A percentile compares a stretch with the other conserved stretches of the same genome.
These are phyloP conservation scores for Leccinum barrowsii DNA, from an alignment of 768 basidiomycete genomes.

Conservation along the genomic window DNA sequence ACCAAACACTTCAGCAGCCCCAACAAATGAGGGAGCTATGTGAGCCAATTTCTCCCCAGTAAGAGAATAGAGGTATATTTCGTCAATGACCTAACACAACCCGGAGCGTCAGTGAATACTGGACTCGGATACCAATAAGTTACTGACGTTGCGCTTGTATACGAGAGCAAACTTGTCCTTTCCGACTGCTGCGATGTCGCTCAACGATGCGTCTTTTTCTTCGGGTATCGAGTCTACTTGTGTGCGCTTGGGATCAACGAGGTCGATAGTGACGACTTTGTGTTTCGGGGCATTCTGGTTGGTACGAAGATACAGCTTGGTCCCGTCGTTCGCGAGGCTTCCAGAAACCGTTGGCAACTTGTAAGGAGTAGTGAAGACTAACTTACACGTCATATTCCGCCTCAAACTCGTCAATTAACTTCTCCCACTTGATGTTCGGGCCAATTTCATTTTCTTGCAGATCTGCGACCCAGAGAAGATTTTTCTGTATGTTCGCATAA, in stretches of 20 bases:
- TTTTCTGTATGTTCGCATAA: constrained; percentile 48
- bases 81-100: constrained; percentile 63
- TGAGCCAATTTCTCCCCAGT: constrained; percentile 51
- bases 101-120: constrained; percentile 3
- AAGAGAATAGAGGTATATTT: constrained; percentile 67
- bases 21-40: constrained; percentile 65
- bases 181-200: constrained; percentile 45
- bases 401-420: constrained; percentile 65
- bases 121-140: not conserved
- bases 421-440: constrained; percentile 66
- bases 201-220: constrained; percentile 57
- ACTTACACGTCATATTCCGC: constrained; percentile 63
- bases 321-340: constrained; percentile 64
- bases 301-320: constrained; percentile 60
- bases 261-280: constrained; percentile 63
- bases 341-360: not conserved
- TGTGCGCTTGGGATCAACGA: constrained; percentile 45
- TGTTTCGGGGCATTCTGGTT: constrained; percentile 64
- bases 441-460: constrained; percentile 57
- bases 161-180: constrained; percentile 55
- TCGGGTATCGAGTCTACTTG: constrained; percentile 67
- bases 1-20: constrained; percentile 51
- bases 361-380: not conserved
- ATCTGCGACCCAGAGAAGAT: constrained; percentile 71
- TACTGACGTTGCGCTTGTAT: constrained; percentile 70